Base-by-base conservation (phyloP, 805 yeast genomes). In the Pichia pseudocactophila region DNA sequence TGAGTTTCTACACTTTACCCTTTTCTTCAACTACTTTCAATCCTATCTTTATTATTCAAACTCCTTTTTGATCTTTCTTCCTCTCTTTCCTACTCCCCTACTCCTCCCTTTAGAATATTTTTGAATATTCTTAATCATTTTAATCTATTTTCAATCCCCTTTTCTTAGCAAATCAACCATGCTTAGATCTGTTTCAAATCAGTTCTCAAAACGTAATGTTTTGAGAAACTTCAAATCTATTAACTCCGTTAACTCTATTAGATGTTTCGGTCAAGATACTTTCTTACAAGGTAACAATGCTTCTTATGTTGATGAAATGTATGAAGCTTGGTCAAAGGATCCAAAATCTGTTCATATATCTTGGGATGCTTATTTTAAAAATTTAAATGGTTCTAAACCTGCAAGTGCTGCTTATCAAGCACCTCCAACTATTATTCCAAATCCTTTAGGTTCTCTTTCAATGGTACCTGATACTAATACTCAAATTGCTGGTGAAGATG, bases 261-360 rank as follows among this genome's bases (percentile, higher is more conserved):
- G 57, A 46, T 70, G 74, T 44, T 58, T 70, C 34, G 63, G 62
- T 31, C 58, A 68, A 44, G 98, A 92, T 66, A 73, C 78, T 34
- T 92, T 92, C 64, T 67, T 89, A 53, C 84, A 83, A 53, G 77
- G 92, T 46, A 78, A 79, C 61, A 85, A 85, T 64, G 92, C 96
- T 49, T 79, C 80, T 57, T 92, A 92, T 65, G 84, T 92, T 55
- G 99, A 92, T 65, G 97, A 92, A 70, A 92, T 92, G 99, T 92
- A 88, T 66, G 78, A 78, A 50, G 89, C 95, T 40, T 92, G 97
- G 97, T 74, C 78, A 57, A 64, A 77, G 50, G 98, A 92, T 62
- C 98, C 97, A 26, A 49, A 70, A 35, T 78, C 90, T 42, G 99
- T 92, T 34, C 99, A 92, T 64, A 81, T 80, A 33, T 89, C 97